Percentiles rank a stretch among this genome's conserved stretches.
Conservation (phyloP, 169 alveolate genomes). For the Plasmodium cynomolgi region DNA sequence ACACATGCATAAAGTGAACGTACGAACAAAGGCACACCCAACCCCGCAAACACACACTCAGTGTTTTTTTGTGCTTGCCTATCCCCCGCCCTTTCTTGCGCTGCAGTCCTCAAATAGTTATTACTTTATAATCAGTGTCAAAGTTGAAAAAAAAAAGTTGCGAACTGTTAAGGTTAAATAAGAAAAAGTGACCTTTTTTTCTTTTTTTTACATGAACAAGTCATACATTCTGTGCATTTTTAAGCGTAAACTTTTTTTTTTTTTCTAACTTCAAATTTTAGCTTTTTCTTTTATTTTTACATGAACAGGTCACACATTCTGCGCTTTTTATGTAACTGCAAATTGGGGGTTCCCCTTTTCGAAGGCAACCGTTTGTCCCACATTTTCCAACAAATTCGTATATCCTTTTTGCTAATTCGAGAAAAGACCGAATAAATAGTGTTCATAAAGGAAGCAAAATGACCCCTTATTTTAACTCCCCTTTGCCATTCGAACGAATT, state of each 20-base stretch:
- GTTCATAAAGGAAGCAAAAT: neutral
- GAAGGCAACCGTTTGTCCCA: neutral
- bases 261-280: neutral
- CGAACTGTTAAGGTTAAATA: slow-evolving; percentile 15
- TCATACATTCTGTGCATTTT: neutral
- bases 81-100: neutral
- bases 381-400: neutral
- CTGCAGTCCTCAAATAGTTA: neutral
- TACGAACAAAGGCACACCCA: neutral
- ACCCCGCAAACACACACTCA: neutral
- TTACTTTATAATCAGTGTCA: neutral
- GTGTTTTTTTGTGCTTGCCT: neutral
- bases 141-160: neutral
- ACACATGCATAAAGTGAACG: neutral
- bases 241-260: slow-evolving; percentile 4
- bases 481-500: neutral
- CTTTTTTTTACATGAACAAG: slow-evolving; percentile 24
- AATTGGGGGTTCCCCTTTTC: neutral
- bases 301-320: slow-evolving; percentile 2
- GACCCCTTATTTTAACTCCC: neutral
- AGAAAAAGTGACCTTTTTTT: neutral
- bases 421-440: neutral
- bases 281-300: neutral
- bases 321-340: neutral
- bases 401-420: neutral